Conservation (phyloP, 257 asterid genomes). For the Nicotiana tomentosiformis region DNA sequence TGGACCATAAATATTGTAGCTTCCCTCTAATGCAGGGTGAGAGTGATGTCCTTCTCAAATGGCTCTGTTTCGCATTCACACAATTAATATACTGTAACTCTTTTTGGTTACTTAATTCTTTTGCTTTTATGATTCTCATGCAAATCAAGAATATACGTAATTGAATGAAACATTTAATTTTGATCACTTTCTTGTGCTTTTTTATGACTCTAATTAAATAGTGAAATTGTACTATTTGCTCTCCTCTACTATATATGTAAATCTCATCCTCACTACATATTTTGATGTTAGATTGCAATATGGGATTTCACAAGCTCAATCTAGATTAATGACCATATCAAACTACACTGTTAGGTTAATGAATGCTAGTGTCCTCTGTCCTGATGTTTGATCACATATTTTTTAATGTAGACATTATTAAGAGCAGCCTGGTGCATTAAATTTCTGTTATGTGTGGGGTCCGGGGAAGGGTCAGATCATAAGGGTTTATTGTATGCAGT, state of each 20-base stretch:
- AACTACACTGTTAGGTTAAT: neutral
- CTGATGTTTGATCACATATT: neutral
- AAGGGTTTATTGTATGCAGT: too few relatives aligned
- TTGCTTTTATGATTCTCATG: neutral
- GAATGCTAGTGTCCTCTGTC: neutral
- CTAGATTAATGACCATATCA: neutral
- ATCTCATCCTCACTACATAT: neutral
- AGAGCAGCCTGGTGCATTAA: too few relatives aligned
- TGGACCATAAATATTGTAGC: neutral
- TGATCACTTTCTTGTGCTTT: neutral
- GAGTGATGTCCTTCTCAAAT: neutral
- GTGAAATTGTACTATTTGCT: neutral
- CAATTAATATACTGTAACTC: neutral
- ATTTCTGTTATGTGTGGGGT: rapidly evolving
- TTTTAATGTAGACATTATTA: too few relatives aligned
- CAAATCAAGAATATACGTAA: neutral
- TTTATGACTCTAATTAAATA: neutral
- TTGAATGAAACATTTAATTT: neutral
- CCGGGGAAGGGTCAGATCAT: too few relatives aligned
- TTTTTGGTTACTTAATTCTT: neutral
- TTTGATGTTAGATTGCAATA: neutral
- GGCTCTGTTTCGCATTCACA: neutral
- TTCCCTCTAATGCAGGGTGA: neutral
- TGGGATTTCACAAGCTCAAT: neutral
- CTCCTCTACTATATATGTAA: neutral